Base-by-base conservation (phyloP, 2,329 filamentous ascomycete species). In the Elsinoe ampelina region DNA sequence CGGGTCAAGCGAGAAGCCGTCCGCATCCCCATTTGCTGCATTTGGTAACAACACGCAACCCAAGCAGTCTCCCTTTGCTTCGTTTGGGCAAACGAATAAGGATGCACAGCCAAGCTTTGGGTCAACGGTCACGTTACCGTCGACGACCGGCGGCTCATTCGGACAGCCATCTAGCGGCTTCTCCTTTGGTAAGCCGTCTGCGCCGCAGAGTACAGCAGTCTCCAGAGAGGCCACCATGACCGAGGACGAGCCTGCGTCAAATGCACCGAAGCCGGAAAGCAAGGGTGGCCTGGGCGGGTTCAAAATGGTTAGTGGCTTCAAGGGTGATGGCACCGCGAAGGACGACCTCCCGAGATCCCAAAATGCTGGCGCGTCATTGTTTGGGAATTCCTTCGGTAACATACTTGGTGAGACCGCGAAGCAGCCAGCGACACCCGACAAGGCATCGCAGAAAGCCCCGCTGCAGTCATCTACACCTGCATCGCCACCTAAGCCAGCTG, bases 281-380 rank as follows among this genome's bases (percentile, higher is more conserved):
- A 64, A 63, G 8, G 61, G 63, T 22, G 66, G 67, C 32, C 58
- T 72, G 5, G 71, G 69, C 35, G 77, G 80, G 0, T 89, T 89
- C 71, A 85, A 86, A 62, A 73, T 89, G 13, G 78, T 79, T 38
- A 84, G 81, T 30, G 83, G 80, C 1, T 89, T 89, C 71, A 82
- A 83, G 64, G 76, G 77, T 7, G 84, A 87, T 61, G 77, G 80
- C 5, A 76, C 77, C 43, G 75, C 80, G 1, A 82, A 81, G 58
- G 78, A 86, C 20, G 81, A 85, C 58, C 70, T 77, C 35, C 75
- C 78, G 7, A 80, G 79, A 60, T 72, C 78, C 13, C 62, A 65
- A 54, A 61, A 65, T 42, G 50, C 62, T 17, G 64, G 63, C 20
- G 61, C 58, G 15, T 63, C 65, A 22, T 48, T 69, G 7, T 71